Percentiles rank a stretch among this genome's conserved stretches.
Evolutionary conservation across 176 grass and related monocot species (phyloP).

Genomic region (Areca catechu): DNA sequence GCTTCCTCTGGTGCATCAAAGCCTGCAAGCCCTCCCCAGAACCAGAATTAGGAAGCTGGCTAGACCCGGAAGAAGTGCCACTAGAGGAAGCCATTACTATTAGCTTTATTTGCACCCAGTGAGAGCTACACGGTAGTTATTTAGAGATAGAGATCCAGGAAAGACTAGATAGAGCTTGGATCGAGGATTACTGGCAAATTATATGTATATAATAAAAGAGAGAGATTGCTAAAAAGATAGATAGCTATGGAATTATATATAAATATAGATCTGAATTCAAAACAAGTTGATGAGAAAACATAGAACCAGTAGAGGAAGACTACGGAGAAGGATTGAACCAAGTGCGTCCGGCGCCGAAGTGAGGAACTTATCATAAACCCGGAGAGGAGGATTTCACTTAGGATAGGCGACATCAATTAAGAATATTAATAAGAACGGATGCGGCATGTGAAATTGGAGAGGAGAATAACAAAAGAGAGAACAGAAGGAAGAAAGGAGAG

Average conservation of each 20-base stretch:
- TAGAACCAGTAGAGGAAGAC: constrained; percentile 99
- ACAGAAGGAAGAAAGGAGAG: background rate
- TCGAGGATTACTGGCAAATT: too few relatives aligned
- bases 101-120: background rate
- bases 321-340: constrained; percentile 98
- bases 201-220: too few relatives aligned
- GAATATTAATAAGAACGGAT: constrained; percentile 50
- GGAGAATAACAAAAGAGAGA: background rate
- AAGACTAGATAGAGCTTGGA: too few relatives aligned
- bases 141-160: too few relatives aligned
- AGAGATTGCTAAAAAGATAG: too few relatives aligned
- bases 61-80: constrained; percentile 29
- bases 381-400: constrained; percentile 99
- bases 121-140: too few relatives aligned
- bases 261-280: background rate
- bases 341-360: constrained; percentile 75
- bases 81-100: constrained; percentile 71
- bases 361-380: constrained; percentile 99
- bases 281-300: constrained; percentile 88
- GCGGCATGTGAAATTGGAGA: constrained; percentile 40
- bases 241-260: too few relatives aligned
- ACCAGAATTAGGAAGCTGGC: constrained; percentile 18
- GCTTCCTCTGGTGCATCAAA: constrained; percentile 55
- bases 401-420: constrained; percentile 85
- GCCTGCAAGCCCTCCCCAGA: constrained; percentile 51